Conservation (phyloP, 768 basidiomycete genomes). For the Lactarius indigo region DNA sequence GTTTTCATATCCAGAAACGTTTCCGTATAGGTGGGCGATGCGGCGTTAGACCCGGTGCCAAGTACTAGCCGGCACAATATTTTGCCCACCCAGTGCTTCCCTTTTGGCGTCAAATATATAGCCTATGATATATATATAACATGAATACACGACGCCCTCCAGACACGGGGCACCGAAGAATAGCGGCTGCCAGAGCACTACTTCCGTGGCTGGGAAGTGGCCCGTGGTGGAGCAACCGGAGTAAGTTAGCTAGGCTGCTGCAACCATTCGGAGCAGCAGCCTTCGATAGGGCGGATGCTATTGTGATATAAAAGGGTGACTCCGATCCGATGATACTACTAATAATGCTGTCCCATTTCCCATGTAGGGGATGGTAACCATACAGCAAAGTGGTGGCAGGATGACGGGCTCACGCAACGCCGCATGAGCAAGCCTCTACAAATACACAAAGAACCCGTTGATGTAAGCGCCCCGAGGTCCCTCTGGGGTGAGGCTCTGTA, state of each 20-base stretch:
- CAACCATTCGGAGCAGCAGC: neutral
- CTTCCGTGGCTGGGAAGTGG: neutral
- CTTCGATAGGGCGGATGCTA: neutral
- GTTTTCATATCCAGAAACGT: neutral
- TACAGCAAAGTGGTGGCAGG: slow-evolving; percentile 2
- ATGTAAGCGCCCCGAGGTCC: neutral
- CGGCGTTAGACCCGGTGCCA: neutral
- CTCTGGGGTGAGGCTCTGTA: neutral
- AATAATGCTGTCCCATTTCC: slow-evolving; percentile 14
- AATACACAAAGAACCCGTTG: neutral
- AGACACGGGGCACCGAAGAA: neutral
- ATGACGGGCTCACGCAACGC: neutral
- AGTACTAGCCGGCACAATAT: neutral
- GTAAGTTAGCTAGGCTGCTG: neutral
- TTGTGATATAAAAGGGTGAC: neutral
- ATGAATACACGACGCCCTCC: neutral
- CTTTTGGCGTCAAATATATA: neutral
- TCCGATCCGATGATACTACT: slow-evolving; percentile 6
- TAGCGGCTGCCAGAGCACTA: neutral
- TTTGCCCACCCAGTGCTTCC: neutral
- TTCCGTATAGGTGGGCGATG: neutral
- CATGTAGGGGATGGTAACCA: slow-evolving; percentile 5
- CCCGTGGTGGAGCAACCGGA: neutral
- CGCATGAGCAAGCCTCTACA: slow-evolving; percentile 3
- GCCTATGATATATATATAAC: neutral